These are phyloP conservation scores for Oryza glumipatula DNA, from an alignment of 176 grass and related monocot species.

Conservation along the genomic window DNA sequence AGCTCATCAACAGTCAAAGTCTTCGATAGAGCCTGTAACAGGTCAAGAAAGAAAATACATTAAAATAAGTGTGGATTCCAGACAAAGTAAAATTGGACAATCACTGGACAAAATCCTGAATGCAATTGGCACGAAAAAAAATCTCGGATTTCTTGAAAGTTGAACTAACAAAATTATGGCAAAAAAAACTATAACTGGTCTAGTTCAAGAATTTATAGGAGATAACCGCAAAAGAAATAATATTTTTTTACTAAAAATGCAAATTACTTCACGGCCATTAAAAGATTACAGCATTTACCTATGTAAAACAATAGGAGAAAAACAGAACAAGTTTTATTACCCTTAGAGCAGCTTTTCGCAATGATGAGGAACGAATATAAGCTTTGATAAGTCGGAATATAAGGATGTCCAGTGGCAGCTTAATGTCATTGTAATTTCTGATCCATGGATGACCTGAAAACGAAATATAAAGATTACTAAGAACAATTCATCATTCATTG, in stretches of 20 bases:
- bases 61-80: slow-evolving; percentile 24
- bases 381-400: slow-evolving; percentile 82
- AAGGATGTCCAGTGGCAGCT: slow-evolving; percentile 68
- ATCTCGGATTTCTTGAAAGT: neutral
- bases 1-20: slow-evolving; percentile 80
- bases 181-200: neutral
- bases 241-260: neutral
- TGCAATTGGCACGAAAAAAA: neutral
- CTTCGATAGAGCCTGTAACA: slow-evolving; percentile 72
- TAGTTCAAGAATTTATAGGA: neutral
- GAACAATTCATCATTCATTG: slow-evolving; percentile 20
- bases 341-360: slow-evolving; percentile 75
- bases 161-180: neutral
- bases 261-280: neutral
- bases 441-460: slow-evolving; percentile 88
- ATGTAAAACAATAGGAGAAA: slow-evolving; percentile 23
- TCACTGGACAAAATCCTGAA: slow-evolving; percentile 17
- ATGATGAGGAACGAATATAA: slow-evolving; percentile 75
- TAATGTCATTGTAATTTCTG: slow-evolving; percentile 80
- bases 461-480: slow-evolving; percentile 25
- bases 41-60: slow-evolving; percentile 32
- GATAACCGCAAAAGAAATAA: neutral
- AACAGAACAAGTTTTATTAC: slow-evolving; percentile 37
- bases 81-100: slow-evolving; percentile 28
- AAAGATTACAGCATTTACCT: neutral